Evolutionary conservation across 2,329 filamentous ascomycete species (phyloP).

Genomic region (Chaetothyriales sp.): DNA sequence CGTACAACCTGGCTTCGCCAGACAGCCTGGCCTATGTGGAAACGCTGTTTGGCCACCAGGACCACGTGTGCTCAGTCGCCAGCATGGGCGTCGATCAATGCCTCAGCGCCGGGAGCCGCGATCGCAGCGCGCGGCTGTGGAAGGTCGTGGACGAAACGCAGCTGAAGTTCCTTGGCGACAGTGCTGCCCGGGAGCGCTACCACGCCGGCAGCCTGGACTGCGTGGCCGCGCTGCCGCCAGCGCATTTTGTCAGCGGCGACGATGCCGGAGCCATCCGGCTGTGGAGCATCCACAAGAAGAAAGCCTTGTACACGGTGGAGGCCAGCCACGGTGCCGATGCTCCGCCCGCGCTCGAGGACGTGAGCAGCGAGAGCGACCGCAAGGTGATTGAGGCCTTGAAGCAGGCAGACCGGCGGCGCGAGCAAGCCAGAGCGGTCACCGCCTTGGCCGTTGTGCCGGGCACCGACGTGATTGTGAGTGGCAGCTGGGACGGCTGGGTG

Average conservation of each 20-base stretch:
- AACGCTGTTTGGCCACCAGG: conserved; percentile 91
- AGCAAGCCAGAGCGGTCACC: conserved; percentile 74
- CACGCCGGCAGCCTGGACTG: conserved; percentile 80
- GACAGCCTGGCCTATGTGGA: conserved; percentile 90
- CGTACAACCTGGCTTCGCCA: conserved; percentile 58
- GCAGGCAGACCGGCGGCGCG: conserved; percentile 43
- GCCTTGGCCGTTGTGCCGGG: conserved; percentile 76
- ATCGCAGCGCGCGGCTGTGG: conserved; percentile 86
- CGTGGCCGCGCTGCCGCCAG: conserved; percentile 76
- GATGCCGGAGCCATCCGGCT: conserved; percentile 79
- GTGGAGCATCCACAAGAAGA: conserved; percentile 90
- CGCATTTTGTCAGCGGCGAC: conserved; percentile 84
- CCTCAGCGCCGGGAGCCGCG: conserved; percentile 76
- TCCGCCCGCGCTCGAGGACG: conserved; percentile 50
- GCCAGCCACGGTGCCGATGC: conserved; percentile 77
- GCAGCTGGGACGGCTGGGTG: conserved; percentile 86
- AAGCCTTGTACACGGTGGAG: conserved; percentile 66
- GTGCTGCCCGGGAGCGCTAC: conserved; percentile 36
- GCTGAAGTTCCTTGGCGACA: conserved; percentile 79
- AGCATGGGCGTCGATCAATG: conserved; percentile 77
- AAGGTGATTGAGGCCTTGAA: conserved; percentile 35
- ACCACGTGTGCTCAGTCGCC: conserved; percentile 72
- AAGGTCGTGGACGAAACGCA: conserved; percentile 93
- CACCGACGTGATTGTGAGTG: conserved; percentile 77
- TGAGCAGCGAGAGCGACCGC: conserved; percentile 58